Conservation (phyloP, 2,329 filamentous ascomycete species). For the Onygenales sp. region DNA sequence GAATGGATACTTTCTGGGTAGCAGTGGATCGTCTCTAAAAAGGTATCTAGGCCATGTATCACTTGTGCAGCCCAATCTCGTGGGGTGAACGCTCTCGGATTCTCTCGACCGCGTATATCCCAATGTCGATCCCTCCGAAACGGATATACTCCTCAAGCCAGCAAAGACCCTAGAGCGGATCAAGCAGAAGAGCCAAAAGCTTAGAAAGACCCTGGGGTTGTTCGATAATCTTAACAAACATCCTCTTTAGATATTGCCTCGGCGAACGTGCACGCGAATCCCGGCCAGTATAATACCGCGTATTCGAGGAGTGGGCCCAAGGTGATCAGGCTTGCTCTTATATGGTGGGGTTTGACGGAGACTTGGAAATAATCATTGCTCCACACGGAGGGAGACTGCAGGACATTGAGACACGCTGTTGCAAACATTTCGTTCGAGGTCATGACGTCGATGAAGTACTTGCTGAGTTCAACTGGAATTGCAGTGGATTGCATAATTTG, state of each 20-base stretch:
- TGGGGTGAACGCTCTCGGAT: not conserved
- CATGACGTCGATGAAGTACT: constrained; percentile 1
- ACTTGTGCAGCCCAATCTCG: constrained; percentile 3
- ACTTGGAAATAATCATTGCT: constrained; percentile 1
- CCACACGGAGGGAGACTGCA: not conserved
- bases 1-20: constrained; percentile 1
- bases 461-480: not conserved
- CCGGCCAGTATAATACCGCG: constrained; percentile 5
- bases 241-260: not conserved
- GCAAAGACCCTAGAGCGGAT: not conserved
- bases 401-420: constrained; percentile 1
- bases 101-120: constrained; percentile 1
- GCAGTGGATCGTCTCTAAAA: constrained; percentile 2
- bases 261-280: constrained; percentile 1
- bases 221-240: not conserved
- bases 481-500: not conserved
- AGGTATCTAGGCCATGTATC: constrained; percentile 3
- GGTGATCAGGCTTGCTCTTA: not conserved
- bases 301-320: constrained; percentile 3
- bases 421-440: constrained; percentile 1
- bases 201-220: not conserved
- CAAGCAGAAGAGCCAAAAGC: constrained; percentile 1
- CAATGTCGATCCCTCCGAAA: constrained; percentile 4
- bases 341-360: not conserved
- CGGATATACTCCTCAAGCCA: constrained; percentile 6